Base-by-base conservation (phyloP, 495 filamentous ascomycete species). In the Xylaria venustula region DNA sequence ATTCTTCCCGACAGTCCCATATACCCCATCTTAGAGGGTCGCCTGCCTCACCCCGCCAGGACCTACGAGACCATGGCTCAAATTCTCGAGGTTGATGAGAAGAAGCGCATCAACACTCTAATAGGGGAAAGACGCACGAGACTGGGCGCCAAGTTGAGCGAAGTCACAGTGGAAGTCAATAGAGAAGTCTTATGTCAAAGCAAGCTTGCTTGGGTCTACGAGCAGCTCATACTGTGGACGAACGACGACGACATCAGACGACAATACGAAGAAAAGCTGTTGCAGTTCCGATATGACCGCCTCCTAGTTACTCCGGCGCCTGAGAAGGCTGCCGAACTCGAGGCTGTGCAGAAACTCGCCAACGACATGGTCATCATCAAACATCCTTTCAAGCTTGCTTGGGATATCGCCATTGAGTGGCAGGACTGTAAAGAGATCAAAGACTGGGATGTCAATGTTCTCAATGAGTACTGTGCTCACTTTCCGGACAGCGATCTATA, bases 281-380 rank as follows among this genome's bases (percentile, higher is more conserved):
- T 98, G n/a, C 81, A 87, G 65, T 86, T 90, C 64, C 89, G 85
- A 46, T 89, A 90, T 61, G 90, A 98, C 46, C 80, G 83, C 6
- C 80, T 98, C 8, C 67, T 87, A 1, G 87, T 90, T 45, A 71
- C 88, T 17, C 85, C 87, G 4, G 81, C 87, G 15, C 61, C 73
- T 23, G 68, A 87, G 50, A 98, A 97, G 70, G 58, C 70, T 3
- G 72, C 74, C 4, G 92, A 96, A 67, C 80, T 88, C 30, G 76
- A 83, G 15, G 83, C 88, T 41, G 88, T 96, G 1, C 73, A 83
- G 67, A 88, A 88, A 53, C 73, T 92, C 44, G 92, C 93, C 0
- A 83, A 86, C 46, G 94, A 91, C 57, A 92, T 98, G 87, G 93
- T 98, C 49, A 93, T 97, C 62, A 90, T 98, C 69, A 92, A 93